phyloP scores from a whole-genome alignment of 2,329 filamentous ascomycete genomes.

The Botrytis tulipae region DNA sequence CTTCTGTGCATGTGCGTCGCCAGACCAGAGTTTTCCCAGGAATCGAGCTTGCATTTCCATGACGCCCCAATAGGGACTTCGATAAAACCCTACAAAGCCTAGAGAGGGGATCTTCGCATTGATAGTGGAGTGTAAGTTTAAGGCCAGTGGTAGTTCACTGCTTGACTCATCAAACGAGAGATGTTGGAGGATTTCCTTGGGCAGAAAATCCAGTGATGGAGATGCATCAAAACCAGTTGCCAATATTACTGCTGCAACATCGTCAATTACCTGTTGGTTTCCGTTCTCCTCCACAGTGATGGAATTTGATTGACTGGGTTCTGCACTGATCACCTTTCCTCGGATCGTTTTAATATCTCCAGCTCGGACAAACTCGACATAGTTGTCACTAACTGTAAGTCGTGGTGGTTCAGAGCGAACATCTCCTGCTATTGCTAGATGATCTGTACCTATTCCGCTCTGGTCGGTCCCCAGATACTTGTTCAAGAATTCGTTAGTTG shows the following conservation, averaged over 20 bases:
- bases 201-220: slow-evolving; percentile 63
- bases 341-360: slow-evolving; percentile 51
- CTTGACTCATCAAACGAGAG: slow-evolving; percentile 55
- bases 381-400: slow-evolving; percentile 68
- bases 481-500: slow-evolving; percentile 52
- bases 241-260: slow-evolving; percentile 66
- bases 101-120: slow-evolving; percentile 60
- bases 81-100: slow-evolving; percentile 81
- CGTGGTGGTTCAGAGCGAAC: slow-evolving; percentile 53
- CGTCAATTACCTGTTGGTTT: slow-evolving; percentile 42
- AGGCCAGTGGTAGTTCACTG: slow-evolving; percentile 55
- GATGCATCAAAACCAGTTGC: slow-evolving; percentile 73
- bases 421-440: slow-evolving; percentile 37
- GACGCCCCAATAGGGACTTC: slow-evolving; percentile 80
- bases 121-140: slow-evolving; percentile 66
- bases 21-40: slow-evolving; percentile 59
- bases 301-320: not conserved
- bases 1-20: slow-evolving; percentile 29
- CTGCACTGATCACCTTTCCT: slow-evolving; percentile 28
- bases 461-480: slow-evolving; percentile 54
- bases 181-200: slow-evolving; percentile 51
- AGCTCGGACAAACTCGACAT: slow-evolving; percentile 70
- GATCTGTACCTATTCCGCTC: slow-evolving; percentile 42
- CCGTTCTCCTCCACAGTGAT: slow-evolving; percentile 38
- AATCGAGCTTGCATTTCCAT: slow-evolving; percentile 83